Base-by-base conservation (phyloP, 2,329 filamentous ascomycete species). In the Cryphonectria nitschkei region DNA sequence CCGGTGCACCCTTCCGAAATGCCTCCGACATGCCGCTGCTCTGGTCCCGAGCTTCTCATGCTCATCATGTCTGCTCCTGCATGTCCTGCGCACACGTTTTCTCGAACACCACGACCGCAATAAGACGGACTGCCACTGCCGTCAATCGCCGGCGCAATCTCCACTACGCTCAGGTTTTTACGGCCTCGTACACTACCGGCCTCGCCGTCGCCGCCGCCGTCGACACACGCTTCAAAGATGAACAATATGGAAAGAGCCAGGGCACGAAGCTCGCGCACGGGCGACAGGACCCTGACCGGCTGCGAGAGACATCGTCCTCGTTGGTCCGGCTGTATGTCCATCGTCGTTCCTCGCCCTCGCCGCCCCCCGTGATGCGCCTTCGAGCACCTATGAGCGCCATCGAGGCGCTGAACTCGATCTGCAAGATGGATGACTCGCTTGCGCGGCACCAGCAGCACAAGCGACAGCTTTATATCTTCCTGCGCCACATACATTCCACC, bases 161-260 rank as follows among this genome's bases (percentile, higher is more conserved):
- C 60, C 83, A 83, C 56, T 79, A 84, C 76, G 81, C 85, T 79
- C 82, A 89, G 80, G 74, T 90, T 72, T 84, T 91, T 77, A 92
- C 90, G 34, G 87, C 91, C 54, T 87, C 86, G 78, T 93, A 93
- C 76, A 90, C 90, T 37, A 88, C 89, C 46, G 86, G 91, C 68
- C 87, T 92, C 76, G 90, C 89, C 6, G 87, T 88, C 2, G 90
- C 90, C 1, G 86, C 90, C 14, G 82, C 91, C 3, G 81, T 87
- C 41, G 92, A 94, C 78, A 87, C 87, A 7, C 82, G 84, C 39
- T 78, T 81, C 41, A 93, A 93, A 77, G 84, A 88, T 68, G 82
- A 83, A 56, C 84, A 88, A 73, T 84, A 87, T 63, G 83, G 83
- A 63, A 83, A 83, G 73, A 85, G 90, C 74, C 88, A 92, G 82